These are phyloP conservation scores for Scleroderma citrinum DNA, from an alignment of 768 basidiomycete species.

Conservation along the genomic window DNA sequence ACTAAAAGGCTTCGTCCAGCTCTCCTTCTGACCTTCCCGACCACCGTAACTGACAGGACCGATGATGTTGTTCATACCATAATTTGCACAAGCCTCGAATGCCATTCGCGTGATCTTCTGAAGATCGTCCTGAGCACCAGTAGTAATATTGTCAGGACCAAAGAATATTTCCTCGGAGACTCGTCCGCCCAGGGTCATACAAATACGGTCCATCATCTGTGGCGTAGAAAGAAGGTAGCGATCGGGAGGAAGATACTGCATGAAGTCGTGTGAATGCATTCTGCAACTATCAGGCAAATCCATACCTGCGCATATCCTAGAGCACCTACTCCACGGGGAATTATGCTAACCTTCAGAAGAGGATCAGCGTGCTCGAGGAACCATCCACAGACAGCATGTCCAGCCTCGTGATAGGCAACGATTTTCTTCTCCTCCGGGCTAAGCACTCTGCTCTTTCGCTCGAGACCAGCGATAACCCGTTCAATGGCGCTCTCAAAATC, in stretches of 20 bases:
- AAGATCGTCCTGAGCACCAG: constrained; percentile 96
- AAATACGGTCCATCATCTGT: constrained; percentile 92
- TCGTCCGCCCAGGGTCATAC: constrained; percentile 97
- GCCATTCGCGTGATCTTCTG: constrained; percentile 99
- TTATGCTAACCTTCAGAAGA: constrained; percentile 95
- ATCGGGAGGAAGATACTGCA: constrained; percentile 88
- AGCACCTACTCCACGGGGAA: constrained; percentile 92
- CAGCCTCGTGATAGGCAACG: constrained; percentile 98
- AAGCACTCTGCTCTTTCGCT: constrained; percentile 90
- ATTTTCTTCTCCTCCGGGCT: constrained; percentile 97
- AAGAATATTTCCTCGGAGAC: constrained; percentile 99
- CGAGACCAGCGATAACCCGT: constrained; percentile 94
- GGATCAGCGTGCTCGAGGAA: constrained; percentile 97
- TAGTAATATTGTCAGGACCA: constrained; percentile 84
- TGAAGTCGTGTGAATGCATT: constrained; percentile 6
- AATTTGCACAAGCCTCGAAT: constrained; percentile 91
- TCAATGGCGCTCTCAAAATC: constrained; percentile 99
- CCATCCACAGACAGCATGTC: constrained; percentile 98
- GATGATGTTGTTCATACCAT: constrained; percentile 93
- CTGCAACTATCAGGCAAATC: background rate
- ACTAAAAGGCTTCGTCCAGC: constrained; percentile 96
- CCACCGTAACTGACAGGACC: constrained; percentile 97
- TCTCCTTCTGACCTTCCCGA: constrained; percentile 74
- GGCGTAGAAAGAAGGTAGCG: constrained; percentile 93
- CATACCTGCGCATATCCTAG: constrained; percentile 91